These are phyloP conservation scores for Trichomonascus vanleenenianus DNA, from an alignment of 805 yeast species.

Conservation along the genomic window DNA sequence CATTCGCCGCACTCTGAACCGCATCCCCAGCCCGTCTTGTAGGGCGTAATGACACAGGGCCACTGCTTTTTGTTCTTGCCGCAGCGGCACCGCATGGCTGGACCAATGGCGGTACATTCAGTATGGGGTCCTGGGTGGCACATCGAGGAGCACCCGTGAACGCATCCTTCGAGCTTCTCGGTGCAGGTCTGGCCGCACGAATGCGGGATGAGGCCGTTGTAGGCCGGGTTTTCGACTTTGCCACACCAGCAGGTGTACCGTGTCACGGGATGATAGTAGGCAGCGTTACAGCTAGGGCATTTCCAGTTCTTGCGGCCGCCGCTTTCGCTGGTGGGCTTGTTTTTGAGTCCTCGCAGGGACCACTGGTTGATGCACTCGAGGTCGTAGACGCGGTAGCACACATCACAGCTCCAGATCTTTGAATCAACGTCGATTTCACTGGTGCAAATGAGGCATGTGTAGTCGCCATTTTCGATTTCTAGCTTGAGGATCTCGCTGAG, in stretches of 20 bases:
- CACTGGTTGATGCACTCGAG: slow-evolving; percentile 77
- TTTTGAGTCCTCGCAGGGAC: slow-evolving; percentile 56
- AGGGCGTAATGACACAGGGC: slow-evolving; percentile 70
- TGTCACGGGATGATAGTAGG: slow-evolving; percentile 39
- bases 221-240: slow-evolving; percentile 54
- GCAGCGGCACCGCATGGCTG: slow-evolving; percentile 62
- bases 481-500: slow-evolving; percentile 35
- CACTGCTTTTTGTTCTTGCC: slow-evolving; percentile 58
- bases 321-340: slow-evolving; percentile 3
- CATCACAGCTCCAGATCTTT: slow-evolving; percentile 68
- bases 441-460: slow-evolving; percentile 83
- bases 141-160: slow-evolving; percentile 63
- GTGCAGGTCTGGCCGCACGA: slow-evolving; percentile 85
- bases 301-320: slow-evolving; percentile 52
- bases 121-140: slow-evolving; percentile 93
- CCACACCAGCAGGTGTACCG: slow-evolving; percentile 86
- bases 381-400: slow-evolving; percentile 80
- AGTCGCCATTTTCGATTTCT: slow-evolving; percentile 61
- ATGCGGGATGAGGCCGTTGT: slow-evolving; percentile 55
- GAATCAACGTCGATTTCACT: slow-evolving; percentile 64
- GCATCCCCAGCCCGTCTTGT: slow-evolving; percentile 60
- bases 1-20: slow-evolving; percentile 49
- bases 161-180: slow-evolving; percentile 38
- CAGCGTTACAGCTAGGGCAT: slow-evolving; percentile 75
- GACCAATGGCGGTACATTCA: slow-evolving; percentile 71